A percentile compares a stretch with the other conserved stretches of the same genome.
These are phyloP conservation scores for Brassica cretica DNA, from an alignment of 345 rosid genomes.

Conservation along the genomic window DNA sequence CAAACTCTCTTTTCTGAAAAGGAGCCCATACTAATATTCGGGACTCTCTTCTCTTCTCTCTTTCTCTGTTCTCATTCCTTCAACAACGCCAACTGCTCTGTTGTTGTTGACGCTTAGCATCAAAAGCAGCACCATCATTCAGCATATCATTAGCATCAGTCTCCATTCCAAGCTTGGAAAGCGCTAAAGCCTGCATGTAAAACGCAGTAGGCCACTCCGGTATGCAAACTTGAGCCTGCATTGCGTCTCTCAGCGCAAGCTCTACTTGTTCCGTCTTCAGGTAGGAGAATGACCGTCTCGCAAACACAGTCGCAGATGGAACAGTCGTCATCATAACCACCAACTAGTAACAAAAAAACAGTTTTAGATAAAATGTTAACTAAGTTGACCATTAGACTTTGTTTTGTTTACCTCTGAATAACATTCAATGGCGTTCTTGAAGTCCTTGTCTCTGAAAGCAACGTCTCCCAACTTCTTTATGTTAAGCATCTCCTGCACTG, in stretches of 20 bases:
- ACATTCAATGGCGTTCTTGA: slow-evolving; percentile 67
- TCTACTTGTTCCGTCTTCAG: slow-evolving; percentile 66
- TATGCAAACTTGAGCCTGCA: slow-evolving; percentile 95
- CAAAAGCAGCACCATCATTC: slow-evolving; percentile 82
- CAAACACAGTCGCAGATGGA: slow-evolving; percentile 66
- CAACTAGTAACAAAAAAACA: slow-evolving; percentile 44
- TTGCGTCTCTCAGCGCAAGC: slow-evolving; percentile 88
- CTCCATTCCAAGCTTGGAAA: slow-evolving; percentile 94
- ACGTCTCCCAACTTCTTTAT: slow-evolving; percentile 76
- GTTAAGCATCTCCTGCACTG: slow-evolving; percentile 83
- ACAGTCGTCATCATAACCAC: slow-evolving; percentile 62
- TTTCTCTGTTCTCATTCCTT: not conserved
- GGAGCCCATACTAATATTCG: not conserved
- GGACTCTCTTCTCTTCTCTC: slow-evolving; percentile 6
- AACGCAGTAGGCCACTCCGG: slow-evolving; percentile 98
- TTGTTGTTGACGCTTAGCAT: slow-evolving; percentile 74
- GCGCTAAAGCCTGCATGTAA: slow-evolving; percentile 96
- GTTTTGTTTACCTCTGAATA: slow-evolving; percentile 64
- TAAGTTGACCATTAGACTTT: not conserved
- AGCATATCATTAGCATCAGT: slow-evolving; percentile 96
- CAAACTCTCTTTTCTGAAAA: not conserved
- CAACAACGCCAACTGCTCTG: slow-evolving; percentile 64
- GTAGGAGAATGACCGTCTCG: slow-evolving; percentile 50
- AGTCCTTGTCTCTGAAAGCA: slow-evolving; percentile 86
- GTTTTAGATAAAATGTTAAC: too few species aligned